Evolutionary conservation across 177 flowering plant genomes (phyloP), one percentile per base, ranked within the genome.

Genomic region (Vitis hybrid): DNA sequence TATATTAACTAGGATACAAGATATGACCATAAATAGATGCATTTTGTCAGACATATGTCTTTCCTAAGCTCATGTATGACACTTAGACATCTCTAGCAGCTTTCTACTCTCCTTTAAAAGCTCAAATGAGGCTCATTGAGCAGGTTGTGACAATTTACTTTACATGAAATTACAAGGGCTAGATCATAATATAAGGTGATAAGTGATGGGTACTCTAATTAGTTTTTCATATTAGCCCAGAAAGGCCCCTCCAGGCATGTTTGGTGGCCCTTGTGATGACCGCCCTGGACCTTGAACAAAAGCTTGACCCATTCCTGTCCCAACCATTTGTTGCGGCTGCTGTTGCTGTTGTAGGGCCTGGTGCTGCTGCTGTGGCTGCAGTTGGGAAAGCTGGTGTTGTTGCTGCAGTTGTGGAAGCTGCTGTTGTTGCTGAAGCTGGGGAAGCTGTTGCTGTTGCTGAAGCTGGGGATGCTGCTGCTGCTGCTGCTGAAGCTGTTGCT

Each of bases 211-310:
- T 6, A 39, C 45, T 4, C 9, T 6, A 18, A 12, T 7, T 10
- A n/a, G 60, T 32, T 30, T 15, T 7, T 49, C 23, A 32, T 34
- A n/a, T 68, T 70, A 88, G 63, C 80, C 68, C 78, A 89, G 77
- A 77, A 79, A 91, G 23, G 86, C 88, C 8, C 88, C 89, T 67
- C 93, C 92, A 62, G 94, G 78, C 88, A 91, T 85, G 81, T 70
- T 87, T 14, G 89, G 73, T 57, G 81, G 87, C 10, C 86, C 97
- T 74, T 94, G 97, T 1, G 91, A 81, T 39, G 97, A 65, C 65
- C 95, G 82, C 56, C 84, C 85, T 11, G 86, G 82, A 39, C 90
- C 95, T 84, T 91, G 97, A 72, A 78, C 85, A 74, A 83, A 92
- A 23, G 83, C 75, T 75, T 89, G 95, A 71, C 75, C 76, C 85